Base-by-base conservation (phyloP, 306 rosid species). In the Quercus mongolica region DNA sequence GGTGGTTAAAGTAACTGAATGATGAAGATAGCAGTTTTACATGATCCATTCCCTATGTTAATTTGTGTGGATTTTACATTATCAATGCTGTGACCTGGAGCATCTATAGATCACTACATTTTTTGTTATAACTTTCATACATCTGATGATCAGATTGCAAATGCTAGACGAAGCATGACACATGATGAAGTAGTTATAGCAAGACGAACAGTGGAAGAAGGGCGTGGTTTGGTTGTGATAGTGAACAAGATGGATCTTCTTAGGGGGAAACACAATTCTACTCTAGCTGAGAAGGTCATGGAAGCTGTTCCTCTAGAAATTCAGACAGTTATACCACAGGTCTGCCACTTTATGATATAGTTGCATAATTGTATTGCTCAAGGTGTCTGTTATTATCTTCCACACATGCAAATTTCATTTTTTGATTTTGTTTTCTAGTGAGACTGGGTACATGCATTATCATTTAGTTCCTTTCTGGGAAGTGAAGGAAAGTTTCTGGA, bases 181-280 rank as follows among this genome's bases (percentile, higher is more conserved):
- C 99, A 95, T 76, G 90, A 92, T 73, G 99, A 95, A 87, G 98
- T 95, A 49, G 91, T 91, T 88, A 95, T 91, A 79, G 99, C 97
- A 64, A 91, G 99, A 89, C 90, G 88, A 57, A 98, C 97, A 5
- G 88, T 95, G 76, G 99, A 95, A 90, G 99, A 95, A 87, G 99
- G 96, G 28, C 97, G 99, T 26, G 99, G 97, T 57, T 85, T 95
- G 86, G 96, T 95, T 83, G 94, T 95, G 83, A 89, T 95, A 83
- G 99, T 95, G 85, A 95, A 95, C 92, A 95, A 95, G 88, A 92
- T 95, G 99, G 96, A 95, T 83, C 95, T 92, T 81, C 85, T 92
- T 41, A 92, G 92, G 74, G 92, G 91, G 25, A 89, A 76, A 80
- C 12, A 79, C 26, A 83, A 87, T 74, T 76, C 85, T 69, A 79